Evolutionary conservation across 225 moss, liverwort and hornwort species (phyloP), one percentile per base, ranked within the genome.

Genomic region (Anthoceros angustus): DNA sequence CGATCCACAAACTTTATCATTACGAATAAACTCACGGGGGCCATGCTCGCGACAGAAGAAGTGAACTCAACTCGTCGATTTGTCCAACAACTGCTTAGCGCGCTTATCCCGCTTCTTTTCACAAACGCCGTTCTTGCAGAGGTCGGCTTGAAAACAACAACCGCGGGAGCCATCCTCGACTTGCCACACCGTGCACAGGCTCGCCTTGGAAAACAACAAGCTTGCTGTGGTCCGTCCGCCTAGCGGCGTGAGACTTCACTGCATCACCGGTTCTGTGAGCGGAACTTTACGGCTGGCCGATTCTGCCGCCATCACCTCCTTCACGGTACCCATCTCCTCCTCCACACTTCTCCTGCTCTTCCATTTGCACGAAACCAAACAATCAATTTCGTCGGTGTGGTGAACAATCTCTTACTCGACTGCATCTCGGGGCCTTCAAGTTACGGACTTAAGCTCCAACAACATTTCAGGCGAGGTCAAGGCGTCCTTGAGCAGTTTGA

Each of bases 141-240:
- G 1, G 0, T 11, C 5, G 4, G 6, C 55, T 55, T 4, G 55
- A 11, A 18, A 55, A 55, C 55, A 55, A n/a, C 55, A 15, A 7
- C 0, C 4, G 18, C 6, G 1, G 55, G 55, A 1, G 7, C 55
- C 55, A 20, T 55, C 14, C 55, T 11, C 15, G 55, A 55, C 42
- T 64, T 23, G 41, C 5, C 1, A 15, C 38, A n/a, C 25, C 69
- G 74, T 38, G 5, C 64, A 2, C 15, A 25, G 16, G 32, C 11
- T 74, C 15, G 61, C 64, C 7, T 38, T 74, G 74, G 74, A 74
- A 39, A 74, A 74, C 66, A 74, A 74, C 32, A 1, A 25, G 40
- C 43, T 74, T 0, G 42, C 42, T 0, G 74, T n/a, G 74, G 16
- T 40, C 25, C 43, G 42, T 63, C 43, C 12, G 42, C n/a, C 64